Conservation (phyloP, 2,329 filamentous ascomycete species). For the Diplocarpon rosae region DNA sequence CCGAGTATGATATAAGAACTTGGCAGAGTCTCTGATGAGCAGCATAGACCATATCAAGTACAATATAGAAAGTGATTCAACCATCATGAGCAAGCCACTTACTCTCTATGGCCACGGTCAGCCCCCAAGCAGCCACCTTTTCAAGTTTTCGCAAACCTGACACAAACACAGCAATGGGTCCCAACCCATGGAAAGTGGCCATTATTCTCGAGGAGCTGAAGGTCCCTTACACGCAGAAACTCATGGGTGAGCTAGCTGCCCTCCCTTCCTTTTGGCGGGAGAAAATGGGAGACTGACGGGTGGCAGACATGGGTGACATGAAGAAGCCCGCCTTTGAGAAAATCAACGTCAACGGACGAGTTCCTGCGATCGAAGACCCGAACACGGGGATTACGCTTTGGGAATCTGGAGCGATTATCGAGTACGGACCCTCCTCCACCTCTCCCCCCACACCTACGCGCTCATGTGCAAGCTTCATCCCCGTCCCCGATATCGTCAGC, state of each 20-base stretch:
- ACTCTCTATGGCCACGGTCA: too few relatives aligned
- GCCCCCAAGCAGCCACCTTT: too few relatives aligned
- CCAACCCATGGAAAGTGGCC: conserved; percentile 30
- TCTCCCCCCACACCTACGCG: conserved; percentile 27
- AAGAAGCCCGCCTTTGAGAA: conserved; percentile 31
- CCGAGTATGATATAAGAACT: too few relatives aligned
- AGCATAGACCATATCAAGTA: too few relatives aligned
- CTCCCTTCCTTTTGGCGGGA: too few relatives aligned
- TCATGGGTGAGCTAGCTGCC: conserved; percentile 13
- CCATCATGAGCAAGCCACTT: too few relatives aligned
- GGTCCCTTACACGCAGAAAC: conserved; percentile 30
- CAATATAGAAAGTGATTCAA: too few relatives aligned
- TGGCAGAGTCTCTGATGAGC: too few relatives aligned
- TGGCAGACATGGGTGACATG: conserved; percentile 27
- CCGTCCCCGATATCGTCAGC: background rate
- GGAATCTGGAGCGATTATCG: conserved; percentile 36
- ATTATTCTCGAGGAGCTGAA: conserved; percentile 35
- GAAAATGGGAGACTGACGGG: too few relatives aligned
- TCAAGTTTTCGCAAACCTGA: background rate
- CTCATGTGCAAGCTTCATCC: background rate
- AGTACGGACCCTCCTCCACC: conserved; percentile 29
- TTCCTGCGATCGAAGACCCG: conserved; percentile 29
- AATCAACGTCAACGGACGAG: conserved; percentile 24
- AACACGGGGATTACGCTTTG: conserved; percentile 33
- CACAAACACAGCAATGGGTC: conserved; percentile 3